phyloP scores from a whole-genome alignment of 495 filamentous ascomycete genomes.

The Penicillium atrosanguineum region DNA sequence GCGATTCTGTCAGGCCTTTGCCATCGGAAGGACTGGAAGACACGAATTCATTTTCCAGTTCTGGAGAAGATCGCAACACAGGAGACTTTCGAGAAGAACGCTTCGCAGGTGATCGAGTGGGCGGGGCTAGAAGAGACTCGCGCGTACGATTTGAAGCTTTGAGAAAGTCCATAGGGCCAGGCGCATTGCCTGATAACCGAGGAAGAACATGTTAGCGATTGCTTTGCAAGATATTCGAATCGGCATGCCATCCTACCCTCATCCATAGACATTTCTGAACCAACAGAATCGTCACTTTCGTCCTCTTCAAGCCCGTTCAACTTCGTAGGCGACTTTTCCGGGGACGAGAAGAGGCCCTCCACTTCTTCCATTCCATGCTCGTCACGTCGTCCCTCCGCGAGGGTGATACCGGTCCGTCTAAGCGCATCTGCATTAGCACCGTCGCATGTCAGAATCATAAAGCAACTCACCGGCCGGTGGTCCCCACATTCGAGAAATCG shows the following conservation, averaged over 20 bases:
- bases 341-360: conserved; percentile 85
- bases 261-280: conserved; percentile 51
- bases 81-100: conserved; percentile 44
- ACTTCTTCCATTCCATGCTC: conserved; percentile 89
- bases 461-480: conserved; percentile 56
- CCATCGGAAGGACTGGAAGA: conserved; percentile 43
- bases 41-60: conserved; percentile 27
- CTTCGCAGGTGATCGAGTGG: conserved; percentile 47
- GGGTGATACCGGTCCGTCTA: conserved; percentile 78
- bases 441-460: not conserved
- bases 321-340: conserved; percentile 57
- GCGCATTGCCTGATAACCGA: conserved; percentile 34
- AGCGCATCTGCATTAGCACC: conserved; percentile 12
- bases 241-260: conserved; percentile 31
- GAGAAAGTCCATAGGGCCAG: conserved; percentile 44
- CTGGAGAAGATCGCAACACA: conserved; percentile 40
- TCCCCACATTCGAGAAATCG: conserved; percentile 64
- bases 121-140: conserved; percentile 29
- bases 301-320: conserved; percentile 32
- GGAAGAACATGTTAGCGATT: conserved; percentile 11
- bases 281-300: conserved; percentile 29
- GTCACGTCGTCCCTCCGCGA: conserved; percentile 82
- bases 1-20: conserved; percentile 24
- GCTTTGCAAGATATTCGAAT: not conserved
- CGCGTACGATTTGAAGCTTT: conserved; percentile 30